Percentiles rank a stretch among this genome's conserved stretches.
These are phyloP conservation scores for Carex myosuroides DNA, from an alignment of 176 grass and related monocot species.

Conservation along the genomic window DNA sequence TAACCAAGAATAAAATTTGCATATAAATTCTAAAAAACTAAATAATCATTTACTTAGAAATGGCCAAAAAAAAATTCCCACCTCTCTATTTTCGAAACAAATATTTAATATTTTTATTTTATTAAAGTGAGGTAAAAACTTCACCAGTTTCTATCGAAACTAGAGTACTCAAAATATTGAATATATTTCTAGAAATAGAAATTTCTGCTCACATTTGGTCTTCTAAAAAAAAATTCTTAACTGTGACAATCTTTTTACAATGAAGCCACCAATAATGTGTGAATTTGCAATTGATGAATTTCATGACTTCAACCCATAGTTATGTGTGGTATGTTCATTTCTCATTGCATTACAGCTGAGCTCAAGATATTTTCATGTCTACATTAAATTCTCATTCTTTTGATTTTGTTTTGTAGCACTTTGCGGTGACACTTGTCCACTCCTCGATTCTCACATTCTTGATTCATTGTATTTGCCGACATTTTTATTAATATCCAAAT, in stretches of 20 bases:
- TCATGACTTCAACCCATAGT: neutral
- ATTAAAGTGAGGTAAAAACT: too few species aligned
- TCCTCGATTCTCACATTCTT: neutral
- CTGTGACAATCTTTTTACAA: neutral
- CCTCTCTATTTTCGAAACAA: too few species aligned
- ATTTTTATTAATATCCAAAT: too few species aligned
- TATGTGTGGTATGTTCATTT: neutral
- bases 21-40: too few species aligned
- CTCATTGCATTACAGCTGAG: slow-evolving; percentile 9
- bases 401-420: neutral
- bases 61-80: too few species aligned
- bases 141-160: too few species aligned
- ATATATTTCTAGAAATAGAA: too few species aligned
- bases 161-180: too few species aligned
- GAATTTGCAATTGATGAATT: neutral
- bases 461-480: neutral
- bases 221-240: neutral
- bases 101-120: too few species aligned
- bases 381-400: neutral
- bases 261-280: neutral
- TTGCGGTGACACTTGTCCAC: neutral
- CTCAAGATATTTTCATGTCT: neutral
- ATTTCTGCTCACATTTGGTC: neutral
- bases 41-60: too few species aligned
- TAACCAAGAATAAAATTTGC: too few species aligned